Conservation (phyloP, 768 basidiomycete species). For the Serendipita indica region DNA sequence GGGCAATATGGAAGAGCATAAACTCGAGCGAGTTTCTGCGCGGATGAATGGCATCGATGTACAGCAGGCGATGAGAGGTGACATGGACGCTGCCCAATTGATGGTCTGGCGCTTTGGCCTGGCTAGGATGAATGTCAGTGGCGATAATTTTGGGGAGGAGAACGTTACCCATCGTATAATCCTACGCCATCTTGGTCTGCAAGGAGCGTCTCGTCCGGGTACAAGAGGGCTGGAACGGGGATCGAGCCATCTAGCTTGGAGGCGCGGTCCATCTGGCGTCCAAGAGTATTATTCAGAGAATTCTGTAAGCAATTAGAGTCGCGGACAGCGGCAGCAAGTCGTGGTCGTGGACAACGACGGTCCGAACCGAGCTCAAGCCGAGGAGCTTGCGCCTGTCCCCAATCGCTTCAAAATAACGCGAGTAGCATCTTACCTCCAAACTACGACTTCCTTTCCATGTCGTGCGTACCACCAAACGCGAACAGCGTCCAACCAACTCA, state of each 20-base stretch:
- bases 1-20: conserved; percentile 45
- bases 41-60: conserved; percentile 42
- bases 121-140: conserved; percentile 28
- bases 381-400: too few species aligned
- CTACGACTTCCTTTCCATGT: too few species aligned
- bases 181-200: conserved; percentile 67
- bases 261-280: conserved; percentile 22
- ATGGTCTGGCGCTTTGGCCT: conserved; percentile 67
- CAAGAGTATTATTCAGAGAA: too few species aligned
- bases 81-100: conserved; percentile 59
- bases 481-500: too few species aligned
- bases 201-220: conserved; percentile 64
- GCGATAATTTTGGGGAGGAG: neutral
- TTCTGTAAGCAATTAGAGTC: too few species aligned
- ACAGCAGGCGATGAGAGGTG: conserved; percentile 77
- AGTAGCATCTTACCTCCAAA: too few species aligned
- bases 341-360: too few species aligned
- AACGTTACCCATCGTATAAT: conserved; percentile 73
- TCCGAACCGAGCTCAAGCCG: too few species aligned
- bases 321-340: too few species aligned
- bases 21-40: conserved; percentile 49
- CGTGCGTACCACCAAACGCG: too few species aligned
- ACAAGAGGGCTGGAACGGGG: conserved; percentile 60
- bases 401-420: too few species aligned
- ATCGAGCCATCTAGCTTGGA: conserved; percentile 56